These are phyloP conservation scores for Xylariaceae sp. DNA, from an alignment of 2,329 filamentous ascomycete genomes.

Conservation along the genomic window DNA sequence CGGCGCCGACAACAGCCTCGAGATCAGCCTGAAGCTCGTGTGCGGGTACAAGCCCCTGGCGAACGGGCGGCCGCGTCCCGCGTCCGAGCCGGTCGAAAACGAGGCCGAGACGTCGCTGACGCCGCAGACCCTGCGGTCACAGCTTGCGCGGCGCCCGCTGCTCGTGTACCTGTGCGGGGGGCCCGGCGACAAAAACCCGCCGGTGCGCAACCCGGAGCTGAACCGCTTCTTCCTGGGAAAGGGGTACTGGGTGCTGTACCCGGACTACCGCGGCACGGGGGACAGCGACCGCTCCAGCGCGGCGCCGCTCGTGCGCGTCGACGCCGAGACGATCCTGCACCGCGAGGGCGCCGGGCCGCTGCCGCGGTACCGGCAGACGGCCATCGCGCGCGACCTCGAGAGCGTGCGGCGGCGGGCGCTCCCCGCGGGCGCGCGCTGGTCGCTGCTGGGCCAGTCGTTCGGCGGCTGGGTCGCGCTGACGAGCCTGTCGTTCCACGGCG, in stretches of 20 bases:
- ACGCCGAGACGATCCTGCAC: conserved; percentile 61
- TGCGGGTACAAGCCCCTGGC: not conserved
- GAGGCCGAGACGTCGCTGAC: too few species aligned
- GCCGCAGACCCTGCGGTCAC: not conserved
- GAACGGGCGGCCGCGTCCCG: too few species aligned
- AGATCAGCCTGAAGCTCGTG: not conserved
- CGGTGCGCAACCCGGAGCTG: conserved; percentile 39
- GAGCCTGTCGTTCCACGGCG: conserved; percentile 69
- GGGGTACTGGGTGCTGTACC: conserved; percentile 68
- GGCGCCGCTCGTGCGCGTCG: not conserved
- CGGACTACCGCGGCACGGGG: conserved; percentile 75
- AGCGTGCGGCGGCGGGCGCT: conserved; percentile 64
- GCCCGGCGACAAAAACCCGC: conserved; percentile 58
- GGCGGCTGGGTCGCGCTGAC: conserved; percentile 73
- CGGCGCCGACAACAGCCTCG: not conserved
- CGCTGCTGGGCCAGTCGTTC: conserved; percentile 71
- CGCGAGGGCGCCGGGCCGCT: conserved; percentile 68
- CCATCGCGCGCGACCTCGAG: conserved; percentile 74
- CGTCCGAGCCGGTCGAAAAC: too few species aligned
- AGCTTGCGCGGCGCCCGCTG: not conserved
- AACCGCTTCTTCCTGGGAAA: conserved; percentile 63
- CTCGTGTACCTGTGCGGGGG: conserved; percentile 69
- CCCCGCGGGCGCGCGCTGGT: conserved; percentile 43
- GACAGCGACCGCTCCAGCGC: conserved; percentile 54
- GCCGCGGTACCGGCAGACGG: conserved; percentile 70